Base-by-base conservation (phyloP, 2,329 filamentous ascomycete species). In the Grosmannia clavigera region DNA sequence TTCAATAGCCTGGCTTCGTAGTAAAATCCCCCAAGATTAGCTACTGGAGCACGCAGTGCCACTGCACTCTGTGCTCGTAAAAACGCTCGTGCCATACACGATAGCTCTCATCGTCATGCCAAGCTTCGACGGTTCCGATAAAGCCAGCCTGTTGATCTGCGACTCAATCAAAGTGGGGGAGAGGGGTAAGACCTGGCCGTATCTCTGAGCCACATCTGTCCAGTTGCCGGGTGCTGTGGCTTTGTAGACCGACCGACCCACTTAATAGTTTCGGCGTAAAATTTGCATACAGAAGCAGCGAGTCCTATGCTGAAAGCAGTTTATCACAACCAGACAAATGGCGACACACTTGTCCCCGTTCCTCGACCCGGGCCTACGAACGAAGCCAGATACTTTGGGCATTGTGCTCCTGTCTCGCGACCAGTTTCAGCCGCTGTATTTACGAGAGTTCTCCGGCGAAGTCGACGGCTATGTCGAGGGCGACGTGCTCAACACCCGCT, bases 391-490 rank as follows among this genome's bases (percentile, higher is more conserved):
- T 66, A 80, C 80, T 3, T 81, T 97, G 53, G 88, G 91, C 31
- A 87, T 97, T 63, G 79, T 96, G 61, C 89, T 96, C 70, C 81
- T 99, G 58, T 92, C 90, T 63, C 87, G 92, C 73, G 92, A 97
- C 72, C 86, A 87, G 63, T 84, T 92, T 64, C 79, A 91, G 48
- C 90, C 92, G 9, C 78, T 91, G 31, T 84, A 88, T 63, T 81
- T 92, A 33, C 78, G 81, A 64, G 75, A 81, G 35, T 78, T 79
- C 27, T 78, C 81, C 46, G 83, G 60, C 53, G 79, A 82, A 51
- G 79, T 86, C 64, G 81, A 85, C 68, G 88, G 87, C 61, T 91
- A 91, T 67, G 81, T 82, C 35, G 87, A 91, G 69, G 88, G 88
- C 43, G 85, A 85, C 55, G 87, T 90, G 2, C 83, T 92, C 59